Evolutionary conservation across 441 rosid species (phyloP).

Genomic region (Omphalea diandra): DNA sequence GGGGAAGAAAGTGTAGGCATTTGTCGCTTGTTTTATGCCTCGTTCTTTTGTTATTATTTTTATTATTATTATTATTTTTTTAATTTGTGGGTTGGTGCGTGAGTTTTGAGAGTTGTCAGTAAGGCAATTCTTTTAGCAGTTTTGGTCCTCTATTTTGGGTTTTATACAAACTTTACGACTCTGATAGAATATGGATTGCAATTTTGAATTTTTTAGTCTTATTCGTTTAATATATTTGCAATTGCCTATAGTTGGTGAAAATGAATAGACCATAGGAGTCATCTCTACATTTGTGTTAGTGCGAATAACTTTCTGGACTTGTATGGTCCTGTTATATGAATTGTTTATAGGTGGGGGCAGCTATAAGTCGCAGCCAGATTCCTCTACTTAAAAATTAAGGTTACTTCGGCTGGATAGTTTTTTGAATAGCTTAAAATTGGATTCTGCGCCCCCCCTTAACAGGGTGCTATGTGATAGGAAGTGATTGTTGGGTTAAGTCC

Average conservation of each 20-base stretch:
- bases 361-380: no score
- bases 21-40: slow-evolving; percentile 20
- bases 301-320: no score
- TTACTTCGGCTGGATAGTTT: not conserved
- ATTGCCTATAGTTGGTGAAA: not conserved
- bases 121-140: slow-evolving; percentile 43
- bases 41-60: not conserved
- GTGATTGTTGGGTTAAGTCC: no score
- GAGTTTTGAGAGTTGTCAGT: slow-evolving; percentile 29
- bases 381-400: no score
- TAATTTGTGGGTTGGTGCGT: slow-evolving; percentile 4
- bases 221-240: slow-evolving; percentile 44
- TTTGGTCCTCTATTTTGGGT: slow-evolving; percentile 34
- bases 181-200: slow-evolving; percentile 31
- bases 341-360: no score
- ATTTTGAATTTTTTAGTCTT: slow-evolving; percentile 34
- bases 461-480: no score
- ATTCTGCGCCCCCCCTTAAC: no score
- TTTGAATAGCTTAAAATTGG: no score
- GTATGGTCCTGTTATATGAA: not conserved
- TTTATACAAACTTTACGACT: slow-evolving; percentile 18
- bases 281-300: no score
- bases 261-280: not conserved
- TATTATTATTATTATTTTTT: not conserved
- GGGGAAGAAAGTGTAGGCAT: slow-evolving; percentile 25